Evolutionary conservation across 2,329 filamentous ascomycete genomes (phyloP), one percentile per base, ranked within the genome.

Genomic region (Aspergillus fructus): DNA sequence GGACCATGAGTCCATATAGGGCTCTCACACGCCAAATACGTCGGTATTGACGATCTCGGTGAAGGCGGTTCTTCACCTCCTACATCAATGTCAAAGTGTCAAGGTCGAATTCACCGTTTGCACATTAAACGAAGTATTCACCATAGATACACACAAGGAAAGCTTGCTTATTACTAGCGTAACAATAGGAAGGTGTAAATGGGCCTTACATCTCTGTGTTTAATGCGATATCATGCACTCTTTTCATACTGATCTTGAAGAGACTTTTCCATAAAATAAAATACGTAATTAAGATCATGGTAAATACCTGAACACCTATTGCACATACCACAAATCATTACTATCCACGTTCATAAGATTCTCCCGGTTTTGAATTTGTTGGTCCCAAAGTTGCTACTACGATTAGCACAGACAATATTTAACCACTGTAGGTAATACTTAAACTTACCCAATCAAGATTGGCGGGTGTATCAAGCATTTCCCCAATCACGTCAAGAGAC

Each of bases 201-300:
- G 82, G 82, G 82, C 82, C 0, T 24, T 24, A 24, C 81, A 81
- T 27, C 2, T 2, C 24, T 27, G 24, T 0, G 73, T 85, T 45
- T 84, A 84, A 68, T 73, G 82, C 3, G 82, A 85, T 60, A 30
- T 46, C 15, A 27, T 72, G 72, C 1, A 24, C 24, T 24, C 58
- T 84, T 24, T 73, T 66, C 1, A 21, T 21, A 21, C 4, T 21
- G 21, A 4, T 21, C 21, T 21, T 21, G 21, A 1, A 21, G 3
- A 21, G 19, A 21, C 19, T 21, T 21, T 21, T 21, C 19, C 19
- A 21, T 3, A 21, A 21, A 21, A 21, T 30, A 30, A 30, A 30
- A 30, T 30, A 30, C 8, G 5, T 30, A 30, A 30, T 24, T 30
- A 30, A 30, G 27, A 30, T 30, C 27, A 30, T 30, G 27, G 27